A percentile compares a stretch with the other conserved stretches of the same genome.
These are phyloP conservation scores for Aspergillus clavatus DNA, from an alignment of 2,329 filamentous ascomycete genomes.

Conservation along the genomic window DNA sequence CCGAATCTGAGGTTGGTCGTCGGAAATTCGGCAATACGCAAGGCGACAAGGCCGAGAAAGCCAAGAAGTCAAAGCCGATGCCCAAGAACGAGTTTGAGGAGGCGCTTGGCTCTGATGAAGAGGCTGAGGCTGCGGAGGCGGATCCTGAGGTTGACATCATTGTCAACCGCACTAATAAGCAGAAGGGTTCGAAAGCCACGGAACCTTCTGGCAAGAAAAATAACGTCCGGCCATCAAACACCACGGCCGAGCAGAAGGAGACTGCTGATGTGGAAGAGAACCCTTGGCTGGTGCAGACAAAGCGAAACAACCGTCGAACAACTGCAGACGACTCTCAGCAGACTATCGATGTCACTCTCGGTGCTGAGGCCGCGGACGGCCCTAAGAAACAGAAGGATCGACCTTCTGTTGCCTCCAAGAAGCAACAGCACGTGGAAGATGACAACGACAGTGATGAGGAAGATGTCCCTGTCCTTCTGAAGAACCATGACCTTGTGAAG, in stretches of 20 bases:
- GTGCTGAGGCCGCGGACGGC: slow-evolving; percentile 11
- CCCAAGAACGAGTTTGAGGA: slow-evolving; percentile 59
- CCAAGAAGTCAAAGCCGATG: slow-evolving; percentile 23
- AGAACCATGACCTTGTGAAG: slow-evolving; percentile 65
- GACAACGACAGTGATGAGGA: slow-evolving; percentile 38
- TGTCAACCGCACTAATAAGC: slow-evolving; percentile 22
- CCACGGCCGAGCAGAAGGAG: slow-evolving; percentile 16
- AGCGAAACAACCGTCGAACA: slow-evolving; percentile 29
- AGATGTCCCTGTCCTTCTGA: slow-evolving; percentile 39
- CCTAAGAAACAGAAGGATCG: slow-evolving; percentile 22
- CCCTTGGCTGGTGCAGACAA: slow-evolving; percentile 35
- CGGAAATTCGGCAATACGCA: slow-evolving; percentile 38
- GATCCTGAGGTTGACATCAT: slow-evolving; percentile 35
- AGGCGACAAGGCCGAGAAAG: slow-evolving; percentile 26
- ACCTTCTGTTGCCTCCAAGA: slow-evolving; percentile 10
- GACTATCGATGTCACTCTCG: slow-evolving; percentile 31
- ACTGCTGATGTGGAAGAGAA: slow-evolving; percentile 29
- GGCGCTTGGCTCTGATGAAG: slow-evolving; percentile 47
- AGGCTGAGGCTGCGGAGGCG: slow-evolving; percentile 22
- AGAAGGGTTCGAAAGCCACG: slow-evolving; percentile 16
- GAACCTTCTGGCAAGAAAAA: slow-evolving; percentile 16
- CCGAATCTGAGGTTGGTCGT: slow-evolving; percentile 61
- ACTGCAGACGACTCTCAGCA: slow-evolving; percentile 24
- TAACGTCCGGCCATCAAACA: slow-evolving; percentile 11
- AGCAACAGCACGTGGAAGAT: slow-evolving; percentile 40